A percentile compares a stretch with the other conserved stretches of the same genome.
Conservation (phyloP, 2,329 filamentous ascomycete species). For the Pseudogymnoascus sp. region DNA sequence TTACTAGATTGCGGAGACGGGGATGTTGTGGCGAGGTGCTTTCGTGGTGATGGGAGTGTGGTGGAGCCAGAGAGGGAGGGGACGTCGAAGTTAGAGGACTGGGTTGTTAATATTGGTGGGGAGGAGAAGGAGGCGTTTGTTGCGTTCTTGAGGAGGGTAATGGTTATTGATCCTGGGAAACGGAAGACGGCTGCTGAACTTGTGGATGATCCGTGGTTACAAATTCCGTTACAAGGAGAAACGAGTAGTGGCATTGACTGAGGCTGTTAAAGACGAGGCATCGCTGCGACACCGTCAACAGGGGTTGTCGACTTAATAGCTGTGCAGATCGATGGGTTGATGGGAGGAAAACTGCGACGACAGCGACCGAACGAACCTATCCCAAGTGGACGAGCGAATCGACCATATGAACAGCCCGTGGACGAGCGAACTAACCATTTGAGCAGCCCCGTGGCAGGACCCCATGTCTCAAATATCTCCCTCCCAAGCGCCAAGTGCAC, state of each 20-base stretch:
- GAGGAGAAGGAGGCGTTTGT: conserved; percentile 11
- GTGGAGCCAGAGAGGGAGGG: background rate
- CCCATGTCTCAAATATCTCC: background rate
- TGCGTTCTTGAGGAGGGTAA: conserved; percentile 9
- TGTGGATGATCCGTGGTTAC: background rate
- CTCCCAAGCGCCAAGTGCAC: background rate
- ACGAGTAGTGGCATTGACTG: background rate
- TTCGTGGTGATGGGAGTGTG: conserved; percentile 12
- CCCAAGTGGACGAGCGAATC: background rate
- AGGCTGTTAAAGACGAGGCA: too few species aligned
- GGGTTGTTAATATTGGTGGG: background rate
- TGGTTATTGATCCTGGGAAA: conserved; percentile 14
- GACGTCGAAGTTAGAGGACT: background rate
- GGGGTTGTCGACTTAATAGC: too few species aligned
- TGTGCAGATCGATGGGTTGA: background rate
- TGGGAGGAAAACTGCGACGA: background rate
- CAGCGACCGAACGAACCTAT: background rate
- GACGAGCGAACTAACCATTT: background rate
- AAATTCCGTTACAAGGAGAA: background rate
- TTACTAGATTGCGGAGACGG: conserved; percentile 17
- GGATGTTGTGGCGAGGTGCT: conserved; percentile 13
- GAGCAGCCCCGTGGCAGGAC: background rate
- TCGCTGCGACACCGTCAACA: too few species aligned
- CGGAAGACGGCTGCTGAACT: background rate
- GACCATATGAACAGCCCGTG: background rate